These are phyloP conservation scores for Solanum pinnatisectum DNA, from an alignment of 257 asterid genomes.

Conservation along the genomic window DNA sequence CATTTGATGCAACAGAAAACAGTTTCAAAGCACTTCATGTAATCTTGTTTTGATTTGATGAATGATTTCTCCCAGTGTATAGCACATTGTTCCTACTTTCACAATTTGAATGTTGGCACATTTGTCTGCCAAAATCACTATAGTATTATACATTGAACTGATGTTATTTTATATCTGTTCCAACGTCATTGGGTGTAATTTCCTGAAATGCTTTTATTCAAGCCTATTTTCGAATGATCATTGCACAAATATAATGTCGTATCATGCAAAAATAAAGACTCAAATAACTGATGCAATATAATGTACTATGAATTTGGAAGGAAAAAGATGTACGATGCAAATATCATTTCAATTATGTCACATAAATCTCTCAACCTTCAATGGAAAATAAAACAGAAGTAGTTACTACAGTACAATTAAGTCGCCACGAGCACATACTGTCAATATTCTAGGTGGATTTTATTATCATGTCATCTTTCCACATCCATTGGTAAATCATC, in stretches of 20 bases:
- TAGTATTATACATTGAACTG: not conserved
- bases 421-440: not conserved
- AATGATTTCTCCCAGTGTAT: not conserved
- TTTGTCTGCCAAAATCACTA: not conserved
- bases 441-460: not conserved
- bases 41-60: not conserved
- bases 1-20: not conserved
- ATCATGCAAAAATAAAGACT: not conserved
- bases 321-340: not conserved
- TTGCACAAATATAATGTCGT: not conserved
- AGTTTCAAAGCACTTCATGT: not conserved
- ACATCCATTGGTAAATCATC: not conserved
- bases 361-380: not conserved
- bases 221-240: not conserved
- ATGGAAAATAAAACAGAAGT: not conserved
- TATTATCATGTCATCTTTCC: not conserved
- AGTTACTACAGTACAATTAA: not conserved
- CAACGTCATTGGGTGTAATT: not conserved
- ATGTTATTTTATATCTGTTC: not conserved
- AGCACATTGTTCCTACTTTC: not conserved
- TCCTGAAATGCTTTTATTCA: not conserved
- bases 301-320: not conserved
- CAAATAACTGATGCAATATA: not conserved
- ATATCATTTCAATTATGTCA: not conserved
- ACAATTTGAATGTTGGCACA: not conserved